A percentile compares a stretch with the other conserved stretches of the same genome.
Evolutionary conservation across 202 grass and related monocot genomes (phyloP).

Genomic region (Musa balbisiana): DNA sequence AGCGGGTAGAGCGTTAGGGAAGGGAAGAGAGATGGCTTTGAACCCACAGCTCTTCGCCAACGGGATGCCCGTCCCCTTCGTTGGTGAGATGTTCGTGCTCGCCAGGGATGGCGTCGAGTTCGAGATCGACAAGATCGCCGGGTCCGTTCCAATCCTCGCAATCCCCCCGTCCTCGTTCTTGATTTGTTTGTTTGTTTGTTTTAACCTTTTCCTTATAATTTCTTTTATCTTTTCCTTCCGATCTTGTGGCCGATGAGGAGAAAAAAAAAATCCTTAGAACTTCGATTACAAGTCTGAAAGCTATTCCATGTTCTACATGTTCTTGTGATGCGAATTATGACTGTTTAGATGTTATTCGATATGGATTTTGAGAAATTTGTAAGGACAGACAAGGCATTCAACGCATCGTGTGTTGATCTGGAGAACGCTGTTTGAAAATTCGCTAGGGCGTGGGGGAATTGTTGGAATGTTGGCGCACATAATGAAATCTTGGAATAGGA

Average conservation of each 20-base stretch:
- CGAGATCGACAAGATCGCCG: conserved; percentile 89
- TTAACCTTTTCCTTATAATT: neutral
- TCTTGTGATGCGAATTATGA: neutral
- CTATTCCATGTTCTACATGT: neutral
- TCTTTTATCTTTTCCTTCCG: neutral
- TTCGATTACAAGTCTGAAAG: neutral
- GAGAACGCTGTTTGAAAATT: too few species aligned
- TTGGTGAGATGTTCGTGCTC: conserved; percentile 88
- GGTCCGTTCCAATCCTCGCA: conserved; percentile 25
- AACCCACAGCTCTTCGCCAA: conserved; percentile 86
- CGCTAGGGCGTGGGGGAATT: too few species aligned
- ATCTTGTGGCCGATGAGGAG: neutral
- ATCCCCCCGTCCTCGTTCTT: neutral
- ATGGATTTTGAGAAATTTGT: neutral
- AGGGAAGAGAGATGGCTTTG: conserved; percentile 51
- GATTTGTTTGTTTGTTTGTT: too few species aligned
- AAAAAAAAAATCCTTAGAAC: neutral
- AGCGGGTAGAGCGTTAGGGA: neutral
- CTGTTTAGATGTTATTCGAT: neutral
- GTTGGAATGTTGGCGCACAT: too few species aligned
- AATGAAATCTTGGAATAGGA: too few species aligned
- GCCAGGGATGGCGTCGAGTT: conserved; percentile 86
- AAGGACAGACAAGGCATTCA: too few species aligned
- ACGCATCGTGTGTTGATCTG: too few species aligned
- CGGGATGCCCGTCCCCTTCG: conserved; percentile 84